Conservation (phyloP, 1,139 yeast genomes). For the Kodamaea arcana region DNA sequence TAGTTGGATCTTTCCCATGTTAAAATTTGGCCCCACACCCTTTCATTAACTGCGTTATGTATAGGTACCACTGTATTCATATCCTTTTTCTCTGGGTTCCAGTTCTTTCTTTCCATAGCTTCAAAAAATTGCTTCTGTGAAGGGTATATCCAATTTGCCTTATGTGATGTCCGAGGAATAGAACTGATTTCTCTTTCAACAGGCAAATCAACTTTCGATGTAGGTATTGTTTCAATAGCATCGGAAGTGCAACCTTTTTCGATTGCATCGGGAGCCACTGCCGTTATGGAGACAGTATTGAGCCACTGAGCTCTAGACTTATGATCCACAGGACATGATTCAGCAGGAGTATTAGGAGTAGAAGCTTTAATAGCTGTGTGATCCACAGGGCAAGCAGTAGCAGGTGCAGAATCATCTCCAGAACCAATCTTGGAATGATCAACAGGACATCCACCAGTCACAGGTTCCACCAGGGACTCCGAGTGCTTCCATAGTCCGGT, state of each 20-base stretch:
- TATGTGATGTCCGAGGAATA: constrained; percentile 71
- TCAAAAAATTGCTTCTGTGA: constrained; percentile 92
- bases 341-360: constrained; percentile 1
- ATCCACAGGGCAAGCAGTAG: neutral
- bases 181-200: constrained; percentile 74
- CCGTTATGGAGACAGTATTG: constrained; percentile 25
- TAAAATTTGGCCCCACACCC: constrained; percentile 83
- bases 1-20: constrained; percentile 73
- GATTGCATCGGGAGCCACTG: constrained; percentile 33
- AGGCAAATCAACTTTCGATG: constrained; percentile 40
- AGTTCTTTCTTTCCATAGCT: constrained; percentile 88
- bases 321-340: constrained; percentile 27
- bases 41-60: constrained; percentile 89
- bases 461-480: neutral
- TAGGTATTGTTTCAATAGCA: constrained; percentile 11
- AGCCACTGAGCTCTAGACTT: constrained; percentile 21
- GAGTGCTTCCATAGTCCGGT: neutral
- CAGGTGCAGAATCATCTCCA: neutral
- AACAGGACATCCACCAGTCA: neutral
- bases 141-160: constrained; percentile 86
- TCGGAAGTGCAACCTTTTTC: constrained; percentile 48
- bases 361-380: neutral
- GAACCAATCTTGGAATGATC: neutral
- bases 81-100: constrained; percentile 78
- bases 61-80: constrained; percentile 92